Conservation (phyloP, 345 rosid species). For the Gossypium herbaceum region DNA sequence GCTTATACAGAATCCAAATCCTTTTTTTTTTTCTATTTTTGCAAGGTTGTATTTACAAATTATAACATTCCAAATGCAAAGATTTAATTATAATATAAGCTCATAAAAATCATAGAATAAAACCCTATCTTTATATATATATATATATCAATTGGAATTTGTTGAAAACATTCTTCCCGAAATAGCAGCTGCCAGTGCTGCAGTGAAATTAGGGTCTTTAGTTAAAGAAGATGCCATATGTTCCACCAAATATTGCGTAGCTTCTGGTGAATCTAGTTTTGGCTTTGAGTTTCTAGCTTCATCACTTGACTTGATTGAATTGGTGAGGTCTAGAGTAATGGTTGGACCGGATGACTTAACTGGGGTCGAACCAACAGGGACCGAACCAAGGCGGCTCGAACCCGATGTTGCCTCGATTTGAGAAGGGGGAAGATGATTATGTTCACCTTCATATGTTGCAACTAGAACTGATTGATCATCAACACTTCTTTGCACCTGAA, state of each 20-base stretch:
- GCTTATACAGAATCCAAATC: not conserved
- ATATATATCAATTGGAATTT: conserved; percentile 28
- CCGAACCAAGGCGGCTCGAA: conserved; percentile 45
- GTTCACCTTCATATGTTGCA: conserved; percentile 97
- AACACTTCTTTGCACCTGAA: conserved; percentile 87
- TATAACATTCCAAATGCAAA: not conserved
- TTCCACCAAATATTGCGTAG: conserved; percentile 67
- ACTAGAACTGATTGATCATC: conserved; percentile 85
- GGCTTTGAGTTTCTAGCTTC: conserved; percentile 26
- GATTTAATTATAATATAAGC: not conserved
- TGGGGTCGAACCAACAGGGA: conserved; percentile 40
- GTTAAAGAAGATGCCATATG: conserved; percentile 95
- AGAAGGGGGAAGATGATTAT: conserved; percentile 80
- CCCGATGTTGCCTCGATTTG: conserved; percentile 53
- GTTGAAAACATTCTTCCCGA: conserved; percentile 64
- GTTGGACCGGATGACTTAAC: conserved; percentile 34
- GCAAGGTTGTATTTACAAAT: conserved; percentile 2
- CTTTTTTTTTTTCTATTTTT: not conserved
- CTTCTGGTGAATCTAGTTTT: conserved; percentile 52
- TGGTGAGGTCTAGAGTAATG: conserved; percentile 54
- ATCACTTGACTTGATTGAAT: conserved; percentile 29
- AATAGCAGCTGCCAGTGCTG: conserved; percentile 94
- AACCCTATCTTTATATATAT: not conserved
- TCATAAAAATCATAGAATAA: not conserved
- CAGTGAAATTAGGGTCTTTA: conserved; percentile 87